Evolutionary conservation across 2,329 filamentous ascomycete species (phyloP).

Genomic region (Biscogniauxia sp.): DNA sequence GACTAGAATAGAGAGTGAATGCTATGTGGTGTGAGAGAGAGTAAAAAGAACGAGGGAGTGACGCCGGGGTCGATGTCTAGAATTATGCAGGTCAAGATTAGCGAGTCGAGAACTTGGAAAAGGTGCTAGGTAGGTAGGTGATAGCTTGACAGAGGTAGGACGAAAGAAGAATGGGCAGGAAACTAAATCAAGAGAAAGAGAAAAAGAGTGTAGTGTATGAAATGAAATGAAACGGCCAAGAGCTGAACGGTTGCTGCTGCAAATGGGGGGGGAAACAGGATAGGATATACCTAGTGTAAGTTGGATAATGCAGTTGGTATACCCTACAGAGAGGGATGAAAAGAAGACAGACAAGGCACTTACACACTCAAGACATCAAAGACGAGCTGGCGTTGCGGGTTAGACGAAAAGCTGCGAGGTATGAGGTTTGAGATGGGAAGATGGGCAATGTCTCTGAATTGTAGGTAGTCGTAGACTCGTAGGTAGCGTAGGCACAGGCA

Average conservation of each 20-base stretch:
- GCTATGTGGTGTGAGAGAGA: too few species aligned
- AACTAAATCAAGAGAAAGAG: not conserved
- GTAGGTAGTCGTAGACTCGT: too few species aligned
- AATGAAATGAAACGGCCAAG: not conserved
- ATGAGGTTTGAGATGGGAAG: not conserved
- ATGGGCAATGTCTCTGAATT: constrained; percentile 5
- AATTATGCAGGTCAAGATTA: constrained; percentile 29
- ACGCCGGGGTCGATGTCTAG: constrained; percentile 24
- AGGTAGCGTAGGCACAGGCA: constrained; percentile 1
- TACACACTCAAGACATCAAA: not conserved
- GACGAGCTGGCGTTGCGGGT: not conserved
- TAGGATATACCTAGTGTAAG: too few species aligned
- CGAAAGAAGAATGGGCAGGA: not conserved
- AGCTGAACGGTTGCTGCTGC: constrained; percentile 1
- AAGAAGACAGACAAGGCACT: constrained; percentile 6
- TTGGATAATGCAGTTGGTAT: not conserved
- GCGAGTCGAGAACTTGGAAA: constrained; percentile 20
- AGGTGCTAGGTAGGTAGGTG: constrained; percentile 23
- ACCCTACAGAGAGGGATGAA: not conserved
- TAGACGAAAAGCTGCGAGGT: constrained; percentile 10
- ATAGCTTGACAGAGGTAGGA: constrained; percentile 18
- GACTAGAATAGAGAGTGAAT: not conserved
- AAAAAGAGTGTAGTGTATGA: constrained; percentile 1
- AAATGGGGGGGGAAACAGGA: not conserved
- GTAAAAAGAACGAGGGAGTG: constrained; percentile 15